A percentile compares a stretch with the other conserved stretches of the same genome.
Evolutionary conservation across 1,284 basidiomycete genomes (phyloP).

Genomic region (Leccinum insolens): DNA sequence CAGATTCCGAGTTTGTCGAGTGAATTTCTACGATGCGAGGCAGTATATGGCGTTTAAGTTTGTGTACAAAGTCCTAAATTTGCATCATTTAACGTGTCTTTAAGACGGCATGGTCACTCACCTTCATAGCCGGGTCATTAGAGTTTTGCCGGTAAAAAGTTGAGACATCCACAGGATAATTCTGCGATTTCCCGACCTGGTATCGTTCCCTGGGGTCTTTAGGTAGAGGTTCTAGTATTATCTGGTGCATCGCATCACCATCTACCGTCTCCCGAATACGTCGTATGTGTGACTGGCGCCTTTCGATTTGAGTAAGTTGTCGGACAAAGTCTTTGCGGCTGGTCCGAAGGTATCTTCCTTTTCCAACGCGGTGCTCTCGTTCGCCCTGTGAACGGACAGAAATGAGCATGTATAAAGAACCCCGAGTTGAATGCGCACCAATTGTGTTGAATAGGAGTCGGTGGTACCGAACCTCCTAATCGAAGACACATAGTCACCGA

Average conservation of each 20-base stretch:
- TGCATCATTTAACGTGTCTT: not conserved
- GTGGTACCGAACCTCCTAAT: too few relatives aligned
- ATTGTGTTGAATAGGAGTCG: too few relatives aligned
- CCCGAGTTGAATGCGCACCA: too few relatives aligned
- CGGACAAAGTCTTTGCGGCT: not conserved
- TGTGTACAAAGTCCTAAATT: not conserved
- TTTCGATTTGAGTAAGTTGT: not conserved
- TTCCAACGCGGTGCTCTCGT: not conserved
- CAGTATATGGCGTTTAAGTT: not conserved
- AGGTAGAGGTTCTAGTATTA: not conserved
- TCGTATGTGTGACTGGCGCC: not conserved
- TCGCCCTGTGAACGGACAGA: not conserved
- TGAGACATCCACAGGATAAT: not conserved
- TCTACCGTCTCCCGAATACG: not conserved
- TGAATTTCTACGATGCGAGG: not conserved
- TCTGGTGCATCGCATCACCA: not conserved
- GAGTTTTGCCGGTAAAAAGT: not conserved
- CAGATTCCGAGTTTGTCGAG: not conserved
- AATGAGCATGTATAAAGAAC: not conserved
- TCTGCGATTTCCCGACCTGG: not conserved
- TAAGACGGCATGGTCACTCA: not conserved
- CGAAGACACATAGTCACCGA: too few relatives aligned
- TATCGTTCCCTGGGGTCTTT: not conserved
- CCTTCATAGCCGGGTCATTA: not conserved
- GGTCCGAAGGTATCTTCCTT: not conserved